Evolutionary conservation across 2,329 filamentous ascomycete genomes (phyloP).

Genomic region (Pyrenochaeta sp.): DNA sequence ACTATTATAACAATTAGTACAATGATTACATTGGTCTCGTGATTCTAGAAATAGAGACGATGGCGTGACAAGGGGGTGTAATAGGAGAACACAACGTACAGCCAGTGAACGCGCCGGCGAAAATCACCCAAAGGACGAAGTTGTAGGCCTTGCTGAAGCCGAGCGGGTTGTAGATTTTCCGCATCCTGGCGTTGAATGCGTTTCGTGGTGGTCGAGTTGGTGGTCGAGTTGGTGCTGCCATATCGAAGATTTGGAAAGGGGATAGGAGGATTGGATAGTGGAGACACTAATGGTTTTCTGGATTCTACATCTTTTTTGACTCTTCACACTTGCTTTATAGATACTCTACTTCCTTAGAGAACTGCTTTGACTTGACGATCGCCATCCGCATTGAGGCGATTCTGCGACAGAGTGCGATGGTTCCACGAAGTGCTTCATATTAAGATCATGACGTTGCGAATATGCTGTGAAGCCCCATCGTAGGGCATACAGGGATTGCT

Average conservation of each 20-base stretch:
- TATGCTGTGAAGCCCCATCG: no score
- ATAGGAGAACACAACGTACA: no score
- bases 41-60: no score
- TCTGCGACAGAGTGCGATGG: neutral
- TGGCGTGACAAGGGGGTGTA: neutral
- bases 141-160: constrained; percentile 67
- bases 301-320: no score
- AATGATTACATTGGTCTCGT: no score
- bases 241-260: neutral
- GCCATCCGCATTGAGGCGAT: neutral
- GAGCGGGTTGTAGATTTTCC: constrained; percentile 46
- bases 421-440: neutral
- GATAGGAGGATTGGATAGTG: neutral
- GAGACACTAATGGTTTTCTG: neutral
- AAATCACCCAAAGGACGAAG: constrained; percentile 58
- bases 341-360: neutral
- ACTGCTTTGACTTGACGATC: neutral
- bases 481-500: no score
- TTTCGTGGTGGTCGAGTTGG: constrained; percentile 14
- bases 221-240: no score
- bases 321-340: no score
- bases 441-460: no score
- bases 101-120: constrained; percentile 25
- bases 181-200: constrained; percentile 15
- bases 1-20: no score